Percentiles rank a stretch among this genome's conserved stretches.
Evolutionary conservation across 306 rosid genomes (phyloP).

Genomic region (Sicyos baderoa): DNA sequence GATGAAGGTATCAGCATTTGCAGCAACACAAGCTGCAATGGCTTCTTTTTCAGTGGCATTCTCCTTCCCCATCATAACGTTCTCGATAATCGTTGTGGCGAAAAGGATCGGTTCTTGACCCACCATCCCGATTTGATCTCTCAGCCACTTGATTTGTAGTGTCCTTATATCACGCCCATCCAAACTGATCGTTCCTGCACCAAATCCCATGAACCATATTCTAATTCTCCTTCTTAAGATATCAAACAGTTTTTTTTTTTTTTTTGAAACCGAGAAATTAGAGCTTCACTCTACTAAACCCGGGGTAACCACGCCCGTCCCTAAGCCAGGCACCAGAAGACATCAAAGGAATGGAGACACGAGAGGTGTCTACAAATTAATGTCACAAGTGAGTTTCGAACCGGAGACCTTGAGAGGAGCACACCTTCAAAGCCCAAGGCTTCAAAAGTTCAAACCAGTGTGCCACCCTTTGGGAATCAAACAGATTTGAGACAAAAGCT

Average conservation of each 20-base stretch:
- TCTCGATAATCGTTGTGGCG: conserved; percentile 67
- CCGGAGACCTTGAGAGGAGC: too few relatives aligned
- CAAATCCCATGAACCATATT: background rate
- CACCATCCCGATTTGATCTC: conserved; percentile 83
- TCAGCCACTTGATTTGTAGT: conserved; percentile 74
- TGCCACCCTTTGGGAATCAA: too few relatives aligned
- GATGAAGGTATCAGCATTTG: conserved; percentile 76
- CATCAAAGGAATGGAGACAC: too few relatives aligned
- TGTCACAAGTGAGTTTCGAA: too few relatives aligned
- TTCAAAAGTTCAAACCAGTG: too few relatives aligned
- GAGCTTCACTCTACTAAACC: too few relatives aligned
- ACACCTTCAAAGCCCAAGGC: too few relatives aligned
- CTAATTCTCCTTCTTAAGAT: background rate
- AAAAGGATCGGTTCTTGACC: conserved; percentile 88
- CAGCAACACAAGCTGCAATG: conserved; percentile 66
- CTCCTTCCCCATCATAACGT: conserved; percentile 87
- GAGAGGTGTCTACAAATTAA: too few relatives aligned
- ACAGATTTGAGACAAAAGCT: background rate
- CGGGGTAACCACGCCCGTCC: too few relatives aligned
- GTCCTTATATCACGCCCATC: conserved; percentile 71
- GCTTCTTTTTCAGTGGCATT: conserved; percentile 70
- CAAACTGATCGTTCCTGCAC: conserved; percentile 53
- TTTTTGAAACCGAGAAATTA: too few relatives aligned
- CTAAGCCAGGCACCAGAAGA: too few relatives aligned
- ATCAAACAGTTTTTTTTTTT: background rate